Conservation (phyloP, 1,284 basidiomycete genomes). For the Ustilago loliicola region DNA sequence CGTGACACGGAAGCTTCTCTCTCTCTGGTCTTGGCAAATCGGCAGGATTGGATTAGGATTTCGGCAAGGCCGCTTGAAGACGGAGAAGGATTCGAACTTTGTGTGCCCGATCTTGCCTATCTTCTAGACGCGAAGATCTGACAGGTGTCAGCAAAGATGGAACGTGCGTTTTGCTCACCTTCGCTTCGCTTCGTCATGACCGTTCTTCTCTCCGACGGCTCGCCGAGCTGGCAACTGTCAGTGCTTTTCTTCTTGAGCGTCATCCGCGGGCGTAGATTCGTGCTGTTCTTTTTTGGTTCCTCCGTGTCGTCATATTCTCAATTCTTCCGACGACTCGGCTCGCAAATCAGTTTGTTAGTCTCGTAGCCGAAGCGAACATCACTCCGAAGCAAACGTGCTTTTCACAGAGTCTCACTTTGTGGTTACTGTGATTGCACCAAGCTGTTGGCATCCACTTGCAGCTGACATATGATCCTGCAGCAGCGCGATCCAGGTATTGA, state of each 20-base stretch:
- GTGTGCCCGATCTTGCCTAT: not conserved
- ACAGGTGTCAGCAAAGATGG: conserved; percentile 12
- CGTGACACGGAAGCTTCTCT: not conserved
- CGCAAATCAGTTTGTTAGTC: not conserved
- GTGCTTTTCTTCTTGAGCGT: not conserved
- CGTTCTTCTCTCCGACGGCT: conserved; percentile 1
- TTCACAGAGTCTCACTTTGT: not conserved
- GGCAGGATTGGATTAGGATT: not conserved
- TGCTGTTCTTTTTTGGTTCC: not conserved
- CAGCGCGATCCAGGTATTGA: too few species aligned
- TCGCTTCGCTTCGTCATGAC: conserved; percentile 10
- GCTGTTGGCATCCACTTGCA: too few species aligned
- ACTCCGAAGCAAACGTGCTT: not conserved
- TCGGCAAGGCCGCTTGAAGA: not conserved
- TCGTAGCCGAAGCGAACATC: not conserved
- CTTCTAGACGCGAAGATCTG: conserved; percentile 4
- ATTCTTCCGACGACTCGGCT: not conserved
- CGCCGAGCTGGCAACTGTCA: not conserved
- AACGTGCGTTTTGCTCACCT: not conserved
- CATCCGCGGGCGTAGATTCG: not conserved
- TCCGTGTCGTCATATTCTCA: not conserved
- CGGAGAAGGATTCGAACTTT: not conserved
- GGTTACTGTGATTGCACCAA: too few species aligned
- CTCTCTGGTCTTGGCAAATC: too few species aligned
- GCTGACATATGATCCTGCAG: too few species aligned